Evolutionary conservation across 805 yeast species (phyloP), one percentile per base, ranked within the genome.

Genomic region (Schizosaccharomyces lindneri): DNA sequence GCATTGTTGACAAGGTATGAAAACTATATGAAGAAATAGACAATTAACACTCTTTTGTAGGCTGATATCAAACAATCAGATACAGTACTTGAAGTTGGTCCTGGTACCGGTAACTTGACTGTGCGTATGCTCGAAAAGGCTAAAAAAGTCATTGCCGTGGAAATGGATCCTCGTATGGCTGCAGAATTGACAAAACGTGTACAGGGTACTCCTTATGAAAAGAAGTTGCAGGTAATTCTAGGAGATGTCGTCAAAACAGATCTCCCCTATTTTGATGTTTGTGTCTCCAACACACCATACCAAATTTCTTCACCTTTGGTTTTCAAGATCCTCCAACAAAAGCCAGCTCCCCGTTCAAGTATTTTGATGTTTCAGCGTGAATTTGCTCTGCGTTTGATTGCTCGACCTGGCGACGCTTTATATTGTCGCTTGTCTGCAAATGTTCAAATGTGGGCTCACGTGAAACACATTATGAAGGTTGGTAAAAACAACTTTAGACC

Each of bases 401-500:
- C 98, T 1, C 80, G 95, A 67, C 97, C 98, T 0, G 98, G 98
- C n/a, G 97, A 93, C 67, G 72, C 87, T 0, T 75, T 93, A 48
- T 93, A 90, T 74, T 88, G 96, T 72, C 80, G 98, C 68, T 77
- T 93, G 62, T 84, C 95, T 41, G 97, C 95, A 39, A 93, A 93
- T 69, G 97, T 93, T 1, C 98, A 93, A 70, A 90, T 93, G 97
- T 93, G 97, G 97, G 96, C 97, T n/a, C 87, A 87, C 65, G 97
- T 93, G 17, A 88, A 95, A 6, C 98, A 93, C 71, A 86, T 93
- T 62, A 93, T 93, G 98, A 93, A 93, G 73, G 98, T 93, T 39
- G 97, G 97, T 29, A 85, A 82, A 70, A 93, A 93, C 70, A 93
- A 93, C 70, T 93, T 93, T 76, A 79, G 96, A 67, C 98, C 98